Evolutionary conservation across 2,329 filamentous ascomycete species (phyloP).

Genomic region (Talaromyces rugulosus): DNA sequence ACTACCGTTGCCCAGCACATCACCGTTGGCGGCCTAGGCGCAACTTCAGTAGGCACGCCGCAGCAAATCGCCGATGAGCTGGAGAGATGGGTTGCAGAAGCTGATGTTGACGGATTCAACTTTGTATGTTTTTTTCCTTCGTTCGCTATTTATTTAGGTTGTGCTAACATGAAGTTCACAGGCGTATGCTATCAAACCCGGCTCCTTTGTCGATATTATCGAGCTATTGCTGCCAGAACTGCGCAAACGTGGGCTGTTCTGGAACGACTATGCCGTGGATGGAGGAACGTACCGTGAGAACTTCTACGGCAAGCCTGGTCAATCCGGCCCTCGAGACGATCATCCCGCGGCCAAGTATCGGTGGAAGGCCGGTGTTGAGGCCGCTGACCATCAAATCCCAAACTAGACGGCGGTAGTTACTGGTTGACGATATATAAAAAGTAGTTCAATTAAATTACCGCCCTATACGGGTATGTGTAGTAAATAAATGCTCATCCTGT

Average conservation of each 20-base stretch:
- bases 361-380: slow-evolving; percentile 34
- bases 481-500: too few relatives aligned
- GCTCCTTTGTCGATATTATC: slow-evolving; percentile 64
- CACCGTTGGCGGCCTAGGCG: slow-evolving; percentile 63
- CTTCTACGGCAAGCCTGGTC: slow-evolving; percentile 27
- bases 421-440: too few relatives aligned
- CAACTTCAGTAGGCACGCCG: slow-evolving; percentile 61
- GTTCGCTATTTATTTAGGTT: not conserved
- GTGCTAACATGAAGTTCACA: slow-evolving; percentile 20
- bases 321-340: slow-evolving; percentile 29
- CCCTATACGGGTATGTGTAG: too few relatives aligned
- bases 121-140: slow-evolving; percentile 48
- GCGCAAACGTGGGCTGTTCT: slow-evolving; percentile 48
- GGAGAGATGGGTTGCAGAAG: slow-evolving; percentile 63
- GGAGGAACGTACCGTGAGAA: slow-evolving; percentile 40
- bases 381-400: slow-evolving; percentile 26
- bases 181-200: slow-evolving; percentile 64
- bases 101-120: slow-evolving; percentile 72
- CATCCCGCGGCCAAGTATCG: slow-evolving; percentile 35
- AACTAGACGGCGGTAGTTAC: not conserved
- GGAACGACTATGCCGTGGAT: slow-evolving; percentile 34
- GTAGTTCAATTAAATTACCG: too few relatives aligned
- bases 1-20: slow-evolving; percentile 65
- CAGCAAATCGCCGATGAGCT: slow-evolving; percentile 63
- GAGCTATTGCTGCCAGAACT: slow-evolving; percentile 64